phyloP scores from a whole-genome alignment of 78 protist species.

The Pigoraptor vietnamica region DNA sequence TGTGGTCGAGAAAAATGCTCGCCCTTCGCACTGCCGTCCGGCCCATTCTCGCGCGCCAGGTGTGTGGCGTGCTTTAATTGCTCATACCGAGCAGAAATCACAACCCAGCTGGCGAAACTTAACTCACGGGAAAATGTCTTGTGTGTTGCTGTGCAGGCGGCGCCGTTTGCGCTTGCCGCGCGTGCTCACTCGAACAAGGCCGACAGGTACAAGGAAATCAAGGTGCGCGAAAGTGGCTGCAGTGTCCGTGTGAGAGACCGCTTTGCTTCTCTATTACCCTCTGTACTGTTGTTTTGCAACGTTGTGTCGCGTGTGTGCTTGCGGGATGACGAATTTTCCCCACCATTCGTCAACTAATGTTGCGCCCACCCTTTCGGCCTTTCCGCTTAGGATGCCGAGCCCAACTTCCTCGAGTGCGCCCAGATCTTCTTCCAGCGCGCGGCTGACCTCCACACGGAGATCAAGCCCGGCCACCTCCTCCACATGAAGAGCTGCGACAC shows the following conservation, averaged over 20 bases:
- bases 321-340: not conserved
- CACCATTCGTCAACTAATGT: not conserved
- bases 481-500: slow-evolving; percentile 55
- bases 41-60: not conserved
- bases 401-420: slow-evolving; percentile 13
- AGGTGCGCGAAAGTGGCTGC: too few relatives aligned
- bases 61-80: not conserved
- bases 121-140: too few relatives aligned
- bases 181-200: not conserved
- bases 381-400: slow-evolving; percentile 6
- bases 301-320: too few relatives aligned
- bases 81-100: too few relatives aligned
- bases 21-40: not conserved
- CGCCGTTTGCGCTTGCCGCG: not conserved
- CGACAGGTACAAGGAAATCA: not conserved
- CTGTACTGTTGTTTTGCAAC: not conserved
- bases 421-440: slow-evolving; percentile 64
- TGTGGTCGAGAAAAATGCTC: not conserved
- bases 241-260: too few relatives aligned
- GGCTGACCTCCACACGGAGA: slow-evolving; percentile 48
- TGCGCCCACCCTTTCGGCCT: not conserved
- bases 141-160: not conserved
- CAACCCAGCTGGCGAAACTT: too few relatives aligned
- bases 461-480: slow-evolving; percentile 53
- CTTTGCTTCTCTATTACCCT: too few relatives aligned